phyloP scores from a whole-genome alignment of 1,139 yeast species.

The Blastobotrys aristatus region DNA sequence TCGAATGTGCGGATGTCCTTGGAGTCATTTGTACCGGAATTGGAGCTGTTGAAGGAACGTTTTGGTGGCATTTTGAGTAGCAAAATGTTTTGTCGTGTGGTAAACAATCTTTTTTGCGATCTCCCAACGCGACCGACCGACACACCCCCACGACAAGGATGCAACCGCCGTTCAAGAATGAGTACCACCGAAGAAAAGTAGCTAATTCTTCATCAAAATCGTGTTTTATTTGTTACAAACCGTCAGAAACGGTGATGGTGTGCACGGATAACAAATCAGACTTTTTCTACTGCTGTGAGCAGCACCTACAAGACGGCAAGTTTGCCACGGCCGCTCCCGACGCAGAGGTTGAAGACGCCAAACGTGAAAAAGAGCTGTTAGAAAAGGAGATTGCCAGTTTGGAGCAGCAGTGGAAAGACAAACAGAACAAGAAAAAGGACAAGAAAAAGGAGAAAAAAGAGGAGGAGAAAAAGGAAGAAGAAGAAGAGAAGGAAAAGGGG shows the following conservation, averaged over 20 bases:
- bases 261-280: slow-evolving; percentile 46
- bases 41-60: background rate
- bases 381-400: slow-evolving; percentile 41
- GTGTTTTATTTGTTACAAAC: slow-evolving; percentile 64
- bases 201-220: slow-evolving; percentile 52
- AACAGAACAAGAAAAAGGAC: slow-evolving; percentile 22
- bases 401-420: slow-evolving; percentile 33
- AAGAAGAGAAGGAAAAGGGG: slow-evolving; percentile 20
- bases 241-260: slow-evolving; percentile 58
- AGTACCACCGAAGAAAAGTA: slow-evolving; percentile 52
- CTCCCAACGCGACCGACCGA: background rate
- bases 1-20: background rate
- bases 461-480: slow-evolving; percentile 20
- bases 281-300: slow-evolving; percentile 63
- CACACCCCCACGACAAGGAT: too few species aligned
- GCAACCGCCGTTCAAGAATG: slow-evolving; percentile 41
- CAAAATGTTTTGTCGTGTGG: background rate
- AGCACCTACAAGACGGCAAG: slow-evolving; percentile 57
- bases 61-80: slow-evolving; percentile 3
- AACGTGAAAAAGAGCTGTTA: slow-evolving; percentile 38
- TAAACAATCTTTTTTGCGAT: background rate
- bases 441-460: slow-evolving; percentile 24
- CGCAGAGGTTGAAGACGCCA: slow-evolving; percentile 44
- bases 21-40: background rate
- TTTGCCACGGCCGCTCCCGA: slow-evolving; percentile 54